These are phyloP conservation scores for Macrotyloma uniflorum DNA, from an alignment of 306 rosid species.

Conservation along the genomic window DNA sequence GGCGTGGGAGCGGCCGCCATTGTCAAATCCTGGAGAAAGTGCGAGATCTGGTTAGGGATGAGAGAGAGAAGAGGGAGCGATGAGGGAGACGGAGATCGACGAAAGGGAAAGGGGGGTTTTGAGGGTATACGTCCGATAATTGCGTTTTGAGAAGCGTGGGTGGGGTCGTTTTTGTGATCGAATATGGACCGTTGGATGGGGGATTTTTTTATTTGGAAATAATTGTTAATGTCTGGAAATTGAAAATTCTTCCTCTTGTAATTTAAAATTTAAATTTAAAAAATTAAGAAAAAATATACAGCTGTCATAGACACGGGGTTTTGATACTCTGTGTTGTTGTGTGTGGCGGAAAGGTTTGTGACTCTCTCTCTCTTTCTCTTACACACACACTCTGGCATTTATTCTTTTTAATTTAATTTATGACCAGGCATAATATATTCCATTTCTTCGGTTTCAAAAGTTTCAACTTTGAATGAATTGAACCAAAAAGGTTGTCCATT, in stretches of 20 bases:
- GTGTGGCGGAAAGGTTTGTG: conserved; percentile 35
- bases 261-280: not conserved
- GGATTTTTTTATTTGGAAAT: not conserved
- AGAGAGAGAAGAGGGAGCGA: conserved; percentile 20
- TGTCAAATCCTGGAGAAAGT: conserved; percentile 39
- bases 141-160: conserved; percentile 54
- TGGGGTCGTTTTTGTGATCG: conserved; percentile 27
- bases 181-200: conserved; percentile 62
- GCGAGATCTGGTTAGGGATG: conserved; percentile 35
- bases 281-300: conserved; percentile 37
- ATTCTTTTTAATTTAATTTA: not conserved
- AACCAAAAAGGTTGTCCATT: conserved; percentile 7
- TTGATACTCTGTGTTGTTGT: conserved; percentile 34
- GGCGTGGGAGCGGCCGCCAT: conserved; percentile 81
- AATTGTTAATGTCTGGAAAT: not conserved
- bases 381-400: not conserved
- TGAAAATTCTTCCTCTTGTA: not conserved
- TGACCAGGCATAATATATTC: conserved; percentile 30
- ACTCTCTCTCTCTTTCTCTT: not conserved
- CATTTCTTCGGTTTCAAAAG: conserved; percentile 37
- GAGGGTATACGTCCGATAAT: conserved; percentile 53
- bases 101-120: conserved; percentile 45
- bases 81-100: conserved; percentile 33
- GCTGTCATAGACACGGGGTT: conserved; percentile 52
- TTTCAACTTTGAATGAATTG: conserved; percentile 37